These are phyloP conservation scores for Rhamnella rubrinervis DNA, from an alignment of 331 rosid species.

Conservation along the genomic window DNA sequence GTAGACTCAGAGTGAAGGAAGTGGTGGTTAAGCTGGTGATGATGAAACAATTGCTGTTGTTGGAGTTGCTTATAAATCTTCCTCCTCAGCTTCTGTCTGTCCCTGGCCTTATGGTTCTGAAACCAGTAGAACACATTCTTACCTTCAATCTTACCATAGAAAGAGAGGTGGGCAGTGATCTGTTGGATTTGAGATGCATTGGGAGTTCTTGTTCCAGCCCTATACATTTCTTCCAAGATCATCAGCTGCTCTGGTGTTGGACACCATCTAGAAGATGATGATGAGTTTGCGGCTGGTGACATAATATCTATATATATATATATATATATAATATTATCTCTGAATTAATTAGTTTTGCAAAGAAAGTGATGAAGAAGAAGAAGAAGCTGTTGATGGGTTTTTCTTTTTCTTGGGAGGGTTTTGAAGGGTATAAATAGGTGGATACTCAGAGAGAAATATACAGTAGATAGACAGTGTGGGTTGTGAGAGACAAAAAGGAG, in stretches of 20 bases:
- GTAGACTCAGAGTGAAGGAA: slow-evolving; percentile 18
- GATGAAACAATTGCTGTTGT: slow-evolving; percentile 48
- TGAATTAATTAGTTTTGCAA: not conserved
- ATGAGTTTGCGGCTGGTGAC: slow-evolving; percentile 48
- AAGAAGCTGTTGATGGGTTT: not conserved
- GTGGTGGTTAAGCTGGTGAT: slow-evolving; percentile 21
- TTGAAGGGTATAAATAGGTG: slow-evolving; percentile 45
- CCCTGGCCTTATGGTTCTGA: slow-evolving; percentile 97
- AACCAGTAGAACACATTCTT: slow-evolving; percentile 98
- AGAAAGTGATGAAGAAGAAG: no score
- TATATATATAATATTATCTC: not conserved
- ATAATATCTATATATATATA: slow-evolving; percentile 17
- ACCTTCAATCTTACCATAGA: slow-evolving; percentile 89
- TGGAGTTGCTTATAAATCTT: slow-evolving; percentile 77
- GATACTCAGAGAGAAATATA: slow-evolving; percentile 35
- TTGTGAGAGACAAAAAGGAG: slow-evolving; percentile 53
- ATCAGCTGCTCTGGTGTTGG: slow-evolving; percentile 93
- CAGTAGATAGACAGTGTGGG: slow-evolving; percentile 28
- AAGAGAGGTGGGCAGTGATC: slow-evolving; percentile 79
- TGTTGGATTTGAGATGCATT: slow-evolving; percentile 89
- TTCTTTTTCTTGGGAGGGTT: slow-evolving; percentile 1
- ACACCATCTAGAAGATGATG: slow-evolving; percentile 76
- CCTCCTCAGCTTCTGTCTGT: slow-evolving; percentile 80
- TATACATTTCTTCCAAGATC: slow-evolving; percentile 88
- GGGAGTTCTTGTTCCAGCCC: slow-evolving; percentile 78